A percentile compares a stretch with the other conserved stretches of the same genome.
phyloP scores from a whole-genome alignment of 768 basidiomycete genomes.

The Clitopilus passeckerianus region DNA sequence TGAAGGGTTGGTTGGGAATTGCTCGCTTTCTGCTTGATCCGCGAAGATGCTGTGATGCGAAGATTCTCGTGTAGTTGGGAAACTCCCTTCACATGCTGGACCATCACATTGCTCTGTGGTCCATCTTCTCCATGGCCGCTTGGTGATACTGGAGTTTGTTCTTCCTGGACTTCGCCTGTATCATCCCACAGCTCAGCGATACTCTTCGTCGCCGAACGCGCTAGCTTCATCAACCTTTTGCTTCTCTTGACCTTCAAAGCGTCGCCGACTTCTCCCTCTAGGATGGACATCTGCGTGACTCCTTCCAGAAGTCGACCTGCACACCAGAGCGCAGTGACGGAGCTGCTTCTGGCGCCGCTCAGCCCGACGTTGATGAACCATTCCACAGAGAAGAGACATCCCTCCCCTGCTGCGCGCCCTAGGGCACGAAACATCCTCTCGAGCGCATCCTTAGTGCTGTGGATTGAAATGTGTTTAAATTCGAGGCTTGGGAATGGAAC shows the following conservation, averaged over 20 bases:
- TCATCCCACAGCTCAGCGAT: conserved; percentile 73
- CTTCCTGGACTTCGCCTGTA: conserved; percentile 10
- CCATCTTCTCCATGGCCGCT: conserved; percentile 26
- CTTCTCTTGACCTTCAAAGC: conserved; percentile 25
- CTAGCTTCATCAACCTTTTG: conserved; percentile 58
- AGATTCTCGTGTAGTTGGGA: conserved; percentile 55
- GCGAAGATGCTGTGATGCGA: conserved; percentile 36
- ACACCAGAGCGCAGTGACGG: conserved; percentile 81
- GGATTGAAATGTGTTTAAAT: conserved; percentile 52
- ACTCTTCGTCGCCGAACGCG: conserved; percentile 54
- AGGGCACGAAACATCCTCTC: conserved; percentile 70
- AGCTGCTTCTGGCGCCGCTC: conserved; percentile 34
- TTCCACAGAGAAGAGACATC: conserved; percentile 72
- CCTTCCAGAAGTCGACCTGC: conserved; percentile 76
- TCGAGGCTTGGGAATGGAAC: conserved; percentile 53
- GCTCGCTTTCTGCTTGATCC: conserved; percentile 18
- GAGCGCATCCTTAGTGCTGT: conserved; percentile 47
- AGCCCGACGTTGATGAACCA: conserved; percentile 67
- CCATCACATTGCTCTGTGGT: conserved; percentile 21
- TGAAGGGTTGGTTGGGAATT: conserved; percentile 62
- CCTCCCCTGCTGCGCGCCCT: conserved; percentile 64
- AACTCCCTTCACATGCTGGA: conserved; percentile 68
- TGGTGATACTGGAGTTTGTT: conserved; percentile 7
- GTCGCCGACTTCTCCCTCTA: conserved; percentile 19
- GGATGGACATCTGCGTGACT: conserved; percentile 43